Evolutionary conservation across 371 early-diverging fungal genomes (phyloP), one percentile per base, ranked within the genome.

Genomic region (Zychaea mexicana): DNA sequence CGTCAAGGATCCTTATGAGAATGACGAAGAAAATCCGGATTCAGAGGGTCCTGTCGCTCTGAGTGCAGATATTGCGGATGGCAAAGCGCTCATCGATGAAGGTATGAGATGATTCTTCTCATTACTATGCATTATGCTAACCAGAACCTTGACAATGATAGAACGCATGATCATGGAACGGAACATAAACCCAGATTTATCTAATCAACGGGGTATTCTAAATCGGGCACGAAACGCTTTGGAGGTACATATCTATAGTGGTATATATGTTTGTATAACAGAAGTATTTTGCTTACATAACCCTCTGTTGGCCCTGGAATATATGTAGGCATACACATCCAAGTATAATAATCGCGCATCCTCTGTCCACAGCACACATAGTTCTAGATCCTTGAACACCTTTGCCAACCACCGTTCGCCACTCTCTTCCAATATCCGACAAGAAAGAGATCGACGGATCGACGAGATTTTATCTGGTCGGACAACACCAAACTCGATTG

Each of bases 1-100:
- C 15, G 76, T 89, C 22, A 80, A 83, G n/a, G 80, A 81, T 56
- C 79, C 78, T 61, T 85, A 89, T 67, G 82, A 85, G 42, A 77
- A 81, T 54, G 79, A 81, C 61, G 77, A 82, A 21, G 75, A 77
- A 45, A 74, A 69, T n/a, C 65, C 71, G 13, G 78, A 79, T 15
- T 36, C 69, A 5, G 73, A 72, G 38, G 73, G 73, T 22, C 71
- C 42, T 13, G 62, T 61, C 10, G 38, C 67, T 1, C 27, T 79
- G 6, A 70, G 74, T 62, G 68, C 72, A 7, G 84, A 84, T 17
- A 64, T 73, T 38, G 78, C 80, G 19, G 87, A 86, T 60, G 86
- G 81, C 15, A 72, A 69, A 10, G 69, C 61, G 13, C 64, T 82
- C n/a, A 60, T 81, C 2, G 59, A 66, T 52, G 76, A 82, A 67